phyloP scores from a whole-genome alignment of 2,329 filamentous ascomycete genomes.

The Aspergillus texensis region DNA sequence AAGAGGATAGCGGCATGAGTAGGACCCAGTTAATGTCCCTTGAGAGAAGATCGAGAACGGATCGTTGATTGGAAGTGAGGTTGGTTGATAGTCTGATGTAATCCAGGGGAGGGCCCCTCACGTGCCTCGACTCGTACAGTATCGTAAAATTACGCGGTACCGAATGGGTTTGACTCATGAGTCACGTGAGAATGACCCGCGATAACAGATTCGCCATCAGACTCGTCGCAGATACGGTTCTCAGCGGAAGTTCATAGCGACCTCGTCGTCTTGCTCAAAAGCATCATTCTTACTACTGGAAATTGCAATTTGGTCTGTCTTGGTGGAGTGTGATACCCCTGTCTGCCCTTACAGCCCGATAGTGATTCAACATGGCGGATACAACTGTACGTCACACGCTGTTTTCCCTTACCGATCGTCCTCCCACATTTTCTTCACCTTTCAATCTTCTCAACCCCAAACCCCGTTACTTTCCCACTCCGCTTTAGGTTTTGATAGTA shows the following conservation, averaged over 20 bases:
- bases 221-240: conserved; percentile 10
- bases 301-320: neutral
- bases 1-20: conserved; percentile 26
- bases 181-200: conserved; percentile 17
- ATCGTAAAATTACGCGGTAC: conserved; percentile 11
- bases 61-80: conserved; percentile 1
- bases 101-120: conserved; percentile 15
- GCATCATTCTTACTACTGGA: neutral
- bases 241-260: conserved; percentile 5
- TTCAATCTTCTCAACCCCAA: conserved; percentile 29
- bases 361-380: conserved; percentile 41
- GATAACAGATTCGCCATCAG: conserved; percentile 28
- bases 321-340: conserved; percentile 9
- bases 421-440: conserved; percentile 45
- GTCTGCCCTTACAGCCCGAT: neutral
- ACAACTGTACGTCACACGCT: conserved; percentile 44
- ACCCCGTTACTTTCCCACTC: conserved; percentile 23
- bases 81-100: conserved; percentile 12
- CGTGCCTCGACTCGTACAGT: conserved; percentile 7
- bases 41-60: neutral
- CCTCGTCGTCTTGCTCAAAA: neutral
- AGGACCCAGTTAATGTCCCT: neutral
- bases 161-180: conserved; percentile 20
- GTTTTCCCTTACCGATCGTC: conserved; percentile 38
- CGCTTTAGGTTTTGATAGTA: conserved; percentile 5